phyloP scores from a whole-genome alignment of 2,329 filamentous ascomycete species.

The Tetracladium maxilliforme region DNA sequence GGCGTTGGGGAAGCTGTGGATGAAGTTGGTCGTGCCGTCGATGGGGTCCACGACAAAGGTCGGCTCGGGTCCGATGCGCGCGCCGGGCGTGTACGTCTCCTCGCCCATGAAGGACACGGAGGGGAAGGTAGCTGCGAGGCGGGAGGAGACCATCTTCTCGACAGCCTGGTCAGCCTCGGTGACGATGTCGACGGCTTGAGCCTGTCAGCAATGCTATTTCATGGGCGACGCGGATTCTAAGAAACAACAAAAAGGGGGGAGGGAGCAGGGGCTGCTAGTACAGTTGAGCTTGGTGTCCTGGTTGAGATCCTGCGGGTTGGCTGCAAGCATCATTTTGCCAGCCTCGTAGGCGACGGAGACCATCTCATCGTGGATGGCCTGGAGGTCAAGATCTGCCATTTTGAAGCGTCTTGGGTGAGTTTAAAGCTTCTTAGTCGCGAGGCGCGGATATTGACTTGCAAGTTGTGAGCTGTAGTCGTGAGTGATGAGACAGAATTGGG shows the following conservation, averaged over 20 bases:
- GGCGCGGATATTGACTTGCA: too few relatives aligned
- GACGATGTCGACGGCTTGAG: slow-evolving; percentile 49
- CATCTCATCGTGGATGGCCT: slow-evolving; percentile 46
- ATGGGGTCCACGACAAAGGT: slow-evolving; percentile 77
- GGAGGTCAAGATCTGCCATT: slow-evolving; percentile 43
- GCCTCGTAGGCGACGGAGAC: slow-evolving; percentile 45
- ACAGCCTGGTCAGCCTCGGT: slow-evolving; percentile 54
- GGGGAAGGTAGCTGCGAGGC: slow-evolving; percentile 37
- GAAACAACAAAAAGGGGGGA: slow-evolving; percentile 3
- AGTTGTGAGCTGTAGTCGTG: too few relatives aligned
- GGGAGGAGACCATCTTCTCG: slow-evolving; percentile 42
- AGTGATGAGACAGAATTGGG: too few relatives aligned
- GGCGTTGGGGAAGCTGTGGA: slow-evolving; percentile 61
- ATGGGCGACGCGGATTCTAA: too few relatives aligned
- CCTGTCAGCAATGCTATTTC: not conserved
- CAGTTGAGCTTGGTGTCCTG: slow-evolving; percentile 52
- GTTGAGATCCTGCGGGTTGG: slow-evolving; percentile 41
- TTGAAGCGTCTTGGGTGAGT: too few relatives aligned
- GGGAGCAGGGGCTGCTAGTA: slow-evolving; percentile 8
- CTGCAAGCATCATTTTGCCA: slow-evolving; percentile 47
- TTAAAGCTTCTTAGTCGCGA: too few relatives aligned
- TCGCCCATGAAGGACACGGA: slow-evolving; percentile 54
- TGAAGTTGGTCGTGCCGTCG: slow-evolving; percentile 71
- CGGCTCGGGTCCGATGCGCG: slow-evolving; percentile 44
- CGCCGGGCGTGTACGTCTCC: slow-evolving; percentile 59